Evolutionary conservation across 2,329 filamentous ascomycete genomes (phyloP), one percentile per base, ranked within the genome.

Genomic region (Fusarium stilboides): DNA sequence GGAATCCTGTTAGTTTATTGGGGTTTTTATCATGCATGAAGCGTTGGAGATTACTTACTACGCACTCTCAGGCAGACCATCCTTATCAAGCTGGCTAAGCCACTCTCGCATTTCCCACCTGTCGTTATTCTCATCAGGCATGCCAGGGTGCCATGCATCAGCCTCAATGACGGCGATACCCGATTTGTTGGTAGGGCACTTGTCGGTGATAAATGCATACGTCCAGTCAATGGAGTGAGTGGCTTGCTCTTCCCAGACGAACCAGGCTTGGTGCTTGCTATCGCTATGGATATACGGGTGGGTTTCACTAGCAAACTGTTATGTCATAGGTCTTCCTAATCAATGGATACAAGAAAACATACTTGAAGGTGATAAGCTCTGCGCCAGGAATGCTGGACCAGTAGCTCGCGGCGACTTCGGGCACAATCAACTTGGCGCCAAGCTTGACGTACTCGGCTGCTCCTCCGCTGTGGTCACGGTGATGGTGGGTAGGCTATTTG

Each of bases 351-450:
- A 3, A 13, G 6, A 0, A 8, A 2, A 33, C 44, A 5, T 42
- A 69, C 68, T 71, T 66, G 57, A 71, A 71, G 2, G 57, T 69
- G 20, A 63, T 46, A 3, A 71, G 40, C 0, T 45, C 15, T 1
- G 47, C 61, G 0, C 26, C 42, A 1, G 51, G 68, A 2, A 71
- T 31, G 2, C 42, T 60, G 0, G 60, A 71, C 53, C 68, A 70
- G 34, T 71, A 66, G 10, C 59, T 39, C 0, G 36, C 20, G 7
- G 64, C 62, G 5, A 69, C 33, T 4, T 69, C 53, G 1, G 64
- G 60, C 1, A 71, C 46, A 1, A 63, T 66, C 1, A 69, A 26
- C 15, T 49, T 71, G 3, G 54, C 51, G 0, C 54, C 64, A 4
- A 46, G 33, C 17, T 40, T 51, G 12, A 63, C 54, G 8, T 66